Percentiles rank a stretch among this genome's conserved stretches.
Evolutionary conservation across 1,284 basidiomycete genomes (phyloP).

Genomic region (Sporisorium sorghi): DNA sequence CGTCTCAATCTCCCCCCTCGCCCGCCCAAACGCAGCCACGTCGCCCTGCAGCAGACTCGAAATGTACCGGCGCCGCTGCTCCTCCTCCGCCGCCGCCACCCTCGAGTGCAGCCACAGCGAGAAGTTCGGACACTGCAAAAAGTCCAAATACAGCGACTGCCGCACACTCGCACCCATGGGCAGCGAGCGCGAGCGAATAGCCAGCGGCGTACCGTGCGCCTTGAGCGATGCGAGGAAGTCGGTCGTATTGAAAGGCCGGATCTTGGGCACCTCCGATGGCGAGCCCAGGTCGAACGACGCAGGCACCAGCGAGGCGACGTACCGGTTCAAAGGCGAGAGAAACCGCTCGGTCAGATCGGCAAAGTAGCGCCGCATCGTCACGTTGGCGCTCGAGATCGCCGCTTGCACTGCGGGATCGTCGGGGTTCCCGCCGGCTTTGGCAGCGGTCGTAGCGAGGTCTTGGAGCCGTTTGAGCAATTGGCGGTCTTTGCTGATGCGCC

Average conservation of each 20-base stretch:
- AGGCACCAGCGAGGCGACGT: slow-evolving; percentile 78
- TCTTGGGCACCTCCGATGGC: slow-evolving; percentile 52
- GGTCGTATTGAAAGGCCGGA: slow-evolving; percentile 79
- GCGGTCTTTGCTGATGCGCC: slow-evolving; percentile 87
- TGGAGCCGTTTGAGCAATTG: slow-evolving; percentile 77
- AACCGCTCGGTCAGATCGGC: slow-evolving; percentile 86
- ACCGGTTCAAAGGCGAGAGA: slow-evolving; percentile 90
- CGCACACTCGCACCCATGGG: slow-evolving; percentile 58
- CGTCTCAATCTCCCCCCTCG: slow-evolving; percentile 58
- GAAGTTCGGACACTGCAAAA: slow-evolving; percentile 65
- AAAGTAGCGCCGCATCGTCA: slow-evolving; percentile 83
- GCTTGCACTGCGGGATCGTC: slow-evolving; percentile 11
- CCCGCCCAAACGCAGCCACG: slow-evolving; percentile 51
- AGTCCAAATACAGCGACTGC: slow-evolving; percentile 62
- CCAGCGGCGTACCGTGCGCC: slow-evolving; percentile 74
- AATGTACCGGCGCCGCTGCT: slow-evolving; percentile 59
- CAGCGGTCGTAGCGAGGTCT: slow-evolving; percentile 40
- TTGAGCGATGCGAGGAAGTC: slow-evolving; percentile 86
- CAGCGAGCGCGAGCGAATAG: slow-evolving; percentile 63
- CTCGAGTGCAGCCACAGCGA: slow-evolving; percentile 62
- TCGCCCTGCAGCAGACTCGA: slow-evolving; percentile 57
- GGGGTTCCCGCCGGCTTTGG: slow-evolving; percentile 65
- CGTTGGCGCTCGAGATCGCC: slow-evolving; percentile 63
- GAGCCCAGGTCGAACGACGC: slow-evolving; percentile 52
- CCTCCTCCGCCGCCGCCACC: slow-evolving; percentile 60